phyloP scores from a whole-genome alignment of 1,284 basidiomycete genomes.

The Volvariella volvacea region DNA sequence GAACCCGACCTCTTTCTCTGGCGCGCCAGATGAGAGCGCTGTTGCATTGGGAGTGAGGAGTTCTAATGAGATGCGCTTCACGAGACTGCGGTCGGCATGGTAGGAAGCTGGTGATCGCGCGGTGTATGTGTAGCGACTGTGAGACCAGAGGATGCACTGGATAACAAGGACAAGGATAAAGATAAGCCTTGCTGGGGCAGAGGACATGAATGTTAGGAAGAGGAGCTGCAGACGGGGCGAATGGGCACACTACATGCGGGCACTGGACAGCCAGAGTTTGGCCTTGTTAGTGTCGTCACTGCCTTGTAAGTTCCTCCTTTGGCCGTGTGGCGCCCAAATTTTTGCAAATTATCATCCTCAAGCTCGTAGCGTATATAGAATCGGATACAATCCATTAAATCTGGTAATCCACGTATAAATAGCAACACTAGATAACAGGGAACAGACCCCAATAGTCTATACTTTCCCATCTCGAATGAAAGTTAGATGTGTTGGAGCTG shows the following conservation, averaged over 20 bases:
- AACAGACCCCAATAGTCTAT: too few species aligned
- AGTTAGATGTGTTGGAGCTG: too few species aligned
- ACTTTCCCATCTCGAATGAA: too few species aligned
- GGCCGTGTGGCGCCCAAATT: not conserved
- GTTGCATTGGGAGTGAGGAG: conserved; percentile 20
- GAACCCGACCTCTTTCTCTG: conserved; percentile 23
- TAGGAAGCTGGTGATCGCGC: conserved; percentile 21
- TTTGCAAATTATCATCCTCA: too few species aligned
- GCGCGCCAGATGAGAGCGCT: conserved; percentile 9
- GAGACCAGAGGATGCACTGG: conserved; percentile 60
- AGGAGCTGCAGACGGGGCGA: conserved; percentile 6
- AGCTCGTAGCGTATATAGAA: too few species aligned
- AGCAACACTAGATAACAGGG: too few species aligned
- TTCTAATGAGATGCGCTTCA: conserved; percentile 33
- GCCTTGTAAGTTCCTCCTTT: not conserved
- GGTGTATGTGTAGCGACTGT: conserved; percentile 42
- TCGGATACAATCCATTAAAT: too few species aligned
- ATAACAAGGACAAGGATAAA: conserved; percentile 45
- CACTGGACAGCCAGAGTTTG: not conserved
- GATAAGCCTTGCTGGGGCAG: conserved; percentile 35
- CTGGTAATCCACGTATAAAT: too few species aligned
- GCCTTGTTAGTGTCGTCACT: conserved; percentile 1
- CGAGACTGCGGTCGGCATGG: conserved; percentile 22
- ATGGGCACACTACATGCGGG: conserved; percentile 12
- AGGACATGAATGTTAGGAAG: conserved; percentile 22